Evolutionary conservation across 305 asterid genomes (phyloP).

Genomic region (Withania somnifera): DNA sequence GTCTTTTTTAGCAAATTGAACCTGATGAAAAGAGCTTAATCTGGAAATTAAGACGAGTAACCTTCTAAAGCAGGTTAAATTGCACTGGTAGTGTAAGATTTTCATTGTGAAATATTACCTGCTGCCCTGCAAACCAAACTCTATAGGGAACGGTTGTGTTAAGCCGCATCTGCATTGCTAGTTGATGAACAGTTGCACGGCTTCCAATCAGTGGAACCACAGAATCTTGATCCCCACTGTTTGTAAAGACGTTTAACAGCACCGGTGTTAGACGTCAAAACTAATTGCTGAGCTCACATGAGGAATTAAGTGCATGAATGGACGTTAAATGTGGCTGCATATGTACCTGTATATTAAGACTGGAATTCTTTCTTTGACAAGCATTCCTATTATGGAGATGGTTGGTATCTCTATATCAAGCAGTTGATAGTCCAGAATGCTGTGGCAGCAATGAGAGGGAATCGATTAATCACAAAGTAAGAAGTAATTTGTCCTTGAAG

Average conservation of each 20-base stretch:
- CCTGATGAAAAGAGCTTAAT: not conserved
- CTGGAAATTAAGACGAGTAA: not conserved
- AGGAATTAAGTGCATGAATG: not conserved
- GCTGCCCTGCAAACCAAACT: conserved; percentile 54
- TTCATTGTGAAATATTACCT: conserved; percentile 36
- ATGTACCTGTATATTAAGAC: conserved; percentile 72
- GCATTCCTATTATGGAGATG: conserved; percentile 48
- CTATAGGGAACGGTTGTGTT: conserved; percentile 46
- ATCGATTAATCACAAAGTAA: not conserved
- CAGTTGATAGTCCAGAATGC: conserved; percentile 51
- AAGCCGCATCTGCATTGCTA: conserved; percentile 33
- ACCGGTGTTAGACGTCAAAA: not conserved
- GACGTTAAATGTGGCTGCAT: not conserved
- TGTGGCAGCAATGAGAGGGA: conserved; percentile 12
- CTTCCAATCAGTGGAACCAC: conserved; percentile 60
- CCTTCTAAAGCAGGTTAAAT: not conserved
- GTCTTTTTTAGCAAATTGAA: not conserved
- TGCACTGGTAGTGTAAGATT: too few species aligned
- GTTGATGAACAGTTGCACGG: conserved; percentile 29
- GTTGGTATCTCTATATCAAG: conserved; percentile 71
- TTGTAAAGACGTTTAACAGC: not conserved
- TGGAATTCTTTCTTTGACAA: conserved; percentile 47
- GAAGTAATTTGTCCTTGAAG: not conserved
- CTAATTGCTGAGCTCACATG: not conserved
- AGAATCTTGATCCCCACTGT: conserved; percentile 74